Conservation (phyloP, 345 rosid species). For the Salix brachista region DNA sequence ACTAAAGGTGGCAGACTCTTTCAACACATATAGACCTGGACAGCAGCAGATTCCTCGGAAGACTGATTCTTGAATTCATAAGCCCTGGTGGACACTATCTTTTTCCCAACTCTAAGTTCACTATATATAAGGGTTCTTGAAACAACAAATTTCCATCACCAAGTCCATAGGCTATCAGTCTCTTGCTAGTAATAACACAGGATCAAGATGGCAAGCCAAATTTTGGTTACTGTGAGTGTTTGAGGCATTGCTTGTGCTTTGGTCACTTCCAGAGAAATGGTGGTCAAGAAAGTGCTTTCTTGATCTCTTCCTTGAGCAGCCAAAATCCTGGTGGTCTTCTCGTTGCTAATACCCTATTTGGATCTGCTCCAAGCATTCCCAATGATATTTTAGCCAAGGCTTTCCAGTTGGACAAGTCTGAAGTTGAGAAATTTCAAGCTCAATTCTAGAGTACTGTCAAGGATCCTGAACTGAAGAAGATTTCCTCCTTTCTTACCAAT, state of each 20-base stretch:
- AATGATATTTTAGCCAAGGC: constrained; percentile 25
- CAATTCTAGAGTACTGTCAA: neutral
- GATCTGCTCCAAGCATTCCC: constrained; percentile 16
- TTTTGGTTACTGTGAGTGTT: neutral
- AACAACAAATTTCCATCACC: neutral
- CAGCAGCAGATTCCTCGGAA: neutral
- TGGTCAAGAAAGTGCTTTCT: neutral
- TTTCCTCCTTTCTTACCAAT: too few relatives aligned
- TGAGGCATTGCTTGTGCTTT: neutral
- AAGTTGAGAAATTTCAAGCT: neutral
- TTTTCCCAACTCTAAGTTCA: neutral
- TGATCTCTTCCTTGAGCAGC: constrained; percentile 18
- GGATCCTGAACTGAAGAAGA: neutral
- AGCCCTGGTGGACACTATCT: too few relatives aligned
- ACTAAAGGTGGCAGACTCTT: neutral
- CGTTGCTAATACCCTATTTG: constrained; percentile 22
- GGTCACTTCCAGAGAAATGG: neutral
- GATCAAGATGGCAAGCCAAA: neutral
- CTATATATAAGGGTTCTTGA: neutral
- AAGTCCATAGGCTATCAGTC: neutral
- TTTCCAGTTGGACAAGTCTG: constrained; percentile 22
- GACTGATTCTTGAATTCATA: neutral
- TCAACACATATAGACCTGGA: neutral
- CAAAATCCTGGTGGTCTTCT: constrained; percentile 24
- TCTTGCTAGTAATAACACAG: neutral